phyloP scores from a whole-genome alignment of 129 eudicot genomes.

The Helianthus annuus region HanXRQr2.0-SUNRISE NC_035445.2:92672009-92672508 shows the following conservation, averaged over 20 bases:
- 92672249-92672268: conserved; percentile 95
- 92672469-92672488: no score
- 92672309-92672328: neutral
- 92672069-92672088: no score
- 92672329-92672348: neutral
- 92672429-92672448: conserved; percentile 29
- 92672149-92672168: neutral
- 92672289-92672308: neutral
- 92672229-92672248: conserved; percentile 89
- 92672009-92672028: no score
- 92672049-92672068: no score
- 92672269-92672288: conserved; percentile 15
- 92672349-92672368: neutral
- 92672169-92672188: neutral
- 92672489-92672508: no score
- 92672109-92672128: no score
- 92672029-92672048: no score
- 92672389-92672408: no score
- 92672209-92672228: conserved; percentile 88
- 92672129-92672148: neutral
- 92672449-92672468: no score
- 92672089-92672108: no score
- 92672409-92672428: neutral
- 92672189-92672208: conserved; percentile 72
- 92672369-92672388: neutral